Evolutionary conservation across 768 basidiomycete species (phyloP).

Genomic region (Tulasnella sp.): DNA sequence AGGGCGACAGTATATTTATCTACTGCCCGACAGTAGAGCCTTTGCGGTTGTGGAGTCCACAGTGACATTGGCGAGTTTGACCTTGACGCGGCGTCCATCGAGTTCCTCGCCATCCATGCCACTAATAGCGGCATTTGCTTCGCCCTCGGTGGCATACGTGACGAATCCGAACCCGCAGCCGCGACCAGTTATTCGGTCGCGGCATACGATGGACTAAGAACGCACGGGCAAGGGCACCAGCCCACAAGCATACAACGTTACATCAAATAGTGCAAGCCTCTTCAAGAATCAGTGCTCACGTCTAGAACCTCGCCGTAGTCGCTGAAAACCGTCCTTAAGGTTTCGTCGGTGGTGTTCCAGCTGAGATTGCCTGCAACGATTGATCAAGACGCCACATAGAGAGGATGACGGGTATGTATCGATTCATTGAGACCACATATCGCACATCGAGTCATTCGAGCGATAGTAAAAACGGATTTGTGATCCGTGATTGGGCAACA

Average conservation of each 20-base stretch:
- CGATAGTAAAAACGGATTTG: background rate
- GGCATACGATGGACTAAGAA: constrained; percentile 88
- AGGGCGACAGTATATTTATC: too few relatives aligned
- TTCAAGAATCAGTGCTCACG: constrained; percentile 55
- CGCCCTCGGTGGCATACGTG: constrained; percentile 55
- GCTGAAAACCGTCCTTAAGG: constrained; percentile 83
- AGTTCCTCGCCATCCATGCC: constrained; percentile 84
- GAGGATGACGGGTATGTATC: too few relatives aligned
- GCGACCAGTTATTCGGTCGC: constrained; percentile 94
- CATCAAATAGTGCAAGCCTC: constrained; percentile 9
- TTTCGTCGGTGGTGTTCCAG: constrained; percentile 94
- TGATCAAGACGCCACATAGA: too few relatives aligned
- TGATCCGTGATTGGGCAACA: background rate
- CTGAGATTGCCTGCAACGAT: constrained; percentile 81
- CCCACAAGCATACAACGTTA: constrained; percentile 25
- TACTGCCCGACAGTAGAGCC: too few relatives aligned
- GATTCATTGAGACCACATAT: constrained; percentile 37
- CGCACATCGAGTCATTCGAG: constrained; percentile 28
- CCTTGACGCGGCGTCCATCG: constrained; percentile 86
- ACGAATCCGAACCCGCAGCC: constrained; percentile 98
- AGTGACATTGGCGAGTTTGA: constrained; percentile 56
- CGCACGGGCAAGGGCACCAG: constrained; percentile 19
- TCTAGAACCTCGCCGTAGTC: constrained; percentile 79
- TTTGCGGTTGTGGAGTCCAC: background rate
- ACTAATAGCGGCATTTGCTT: constrained; percentile 75